phyloP scores from a whole-genome alignment of 1,284 basidiomycete genomes.

The Boletus mariae region DNA sequence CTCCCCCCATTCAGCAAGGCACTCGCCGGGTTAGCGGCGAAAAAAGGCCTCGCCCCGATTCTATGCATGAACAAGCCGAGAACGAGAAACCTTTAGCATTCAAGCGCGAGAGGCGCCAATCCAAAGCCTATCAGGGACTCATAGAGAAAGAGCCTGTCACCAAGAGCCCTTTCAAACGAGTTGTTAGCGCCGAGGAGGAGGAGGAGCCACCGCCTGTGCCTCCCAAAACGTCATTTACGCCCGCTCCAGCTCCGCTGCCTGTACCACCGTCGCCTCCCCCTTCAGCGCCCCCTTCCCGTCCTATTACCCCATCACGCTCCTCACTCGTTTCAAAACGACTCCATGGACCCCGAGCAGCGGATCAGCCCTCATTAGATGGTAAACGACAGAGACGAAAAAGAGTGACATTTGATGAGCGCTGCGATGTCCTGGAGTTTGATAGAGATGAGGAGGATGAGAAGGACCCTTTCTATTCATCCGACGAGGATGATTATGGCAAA shows the following conservation, averaged over 20 bases:
- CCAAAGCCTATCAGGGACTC: conserved; percentile 70
- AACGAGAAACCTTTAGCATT: conserved; percentile 65
- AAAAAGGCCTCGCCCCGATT: conserved; percentile 64
- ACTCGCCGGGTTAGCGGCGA: conserved; percentile 66
- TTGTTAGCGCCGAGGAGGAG: conserved; percentile 18
- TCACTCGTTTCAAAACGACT: conserved; percentile 78
- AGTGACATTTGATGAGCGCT: conserved; percentile 82
- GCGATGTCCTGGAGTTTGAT: conserved; percentile 87
- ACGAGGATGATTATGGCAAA: conserved; percentile 35
- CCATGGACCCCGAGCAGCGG: conserved; percentile 74
- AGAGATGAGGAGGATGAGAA: conserved; percentile 55
- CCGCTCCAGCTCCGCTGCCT: conserved; percentile 1
- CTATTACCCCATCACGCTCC: conserved; percentile 60
- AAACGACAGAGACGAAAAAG: conserved; percentile 67
- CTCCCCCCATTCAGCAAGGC: conserved; percentile 17
- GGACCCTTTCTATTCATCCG: conserved; percentile 41
- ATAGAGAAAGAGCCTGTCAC: conserved; percentile 76
- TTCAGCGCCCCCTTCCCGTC: conserved; percentile 26
- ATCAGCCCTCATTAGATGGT: conserved; percentile 38
- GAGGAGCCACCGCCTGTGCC: conserved; percentile 26
- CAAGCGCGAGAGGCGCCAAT: conserved; percentile 75
- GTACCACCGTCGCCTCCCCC: conserved; percentile 29
- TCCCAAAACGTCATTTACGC: conserved; percentile 16
- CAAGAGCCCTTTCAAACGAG: conserved; percentile 78
- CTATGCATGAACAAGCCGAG: conserved; percentile 65